phyloP scores from a whole-genome alignment of 495 filamentous ascomycete genomes.

The Elasticomyces elasticus region DNA sequence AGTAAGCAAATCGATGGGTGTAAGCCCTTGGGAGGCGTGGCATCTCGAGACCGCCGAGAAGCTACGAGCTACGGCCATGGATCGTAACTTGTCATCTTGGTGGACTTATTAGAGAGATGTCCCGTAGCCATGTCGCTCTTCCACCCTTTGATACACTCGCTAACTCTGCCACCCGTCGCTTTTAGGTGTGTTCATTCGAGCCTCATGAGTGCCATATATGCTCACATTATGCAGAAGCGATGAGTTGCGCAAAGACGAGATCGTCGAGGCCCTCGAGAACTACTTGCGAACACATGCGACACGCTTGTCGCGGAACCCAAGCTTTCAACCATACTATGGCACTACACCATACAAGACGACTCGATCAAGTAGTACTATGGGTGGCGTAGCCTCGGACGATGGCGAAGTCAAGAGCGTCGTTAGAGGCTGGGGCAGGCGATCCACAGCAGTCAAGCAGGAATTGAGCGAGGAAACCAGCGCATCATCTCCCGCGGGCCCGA shows the following conservation, averaged over 20 bases:
- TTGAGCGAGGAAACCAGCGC: conserved; percentile 1
- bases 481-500: conserved; percentile 2
- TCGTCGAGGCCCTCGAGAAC: conserved; percentile 65
- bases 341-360: conserved; percentile 76
- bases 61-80: too few relatives aligned
- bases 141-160: too few relatives aligned
- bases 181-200: too few relatives aligned
- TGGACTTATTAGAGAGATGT: too few relatives aligned
- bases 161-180: too few relatives aligned
- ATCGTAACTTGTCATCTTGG: too few relatives aligned
- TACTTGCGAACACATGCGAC: conserved; percentile 58
- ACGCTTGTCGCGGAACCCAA: conserved; percentile 50
- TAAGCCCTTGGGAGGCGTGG: too few relatives aligned
- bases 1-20: too few relatives aligned
- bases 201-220: too few relatives aligned
- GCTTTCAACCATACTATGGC: conserved; percentile 66
- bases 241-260: conserved; percentile 66
- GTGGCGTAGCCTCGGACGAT: conserved; percentile 31
- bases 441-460: conserved; percentile 38
- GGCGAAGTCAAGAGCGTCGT: conserved; percentile 35
- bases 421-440: conserved; percentile 30
- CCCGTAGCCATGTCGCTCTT: too few relatives aligned
- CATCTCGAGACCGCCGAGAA: too few relatives aligned
- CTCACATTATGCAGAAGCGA: conserved; percentile 46
- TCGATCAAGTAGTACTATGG: conserved; percentile 32